Conservation (phyloP, 345 rosid species). For the Hibiscus mutabilis region DNA sequence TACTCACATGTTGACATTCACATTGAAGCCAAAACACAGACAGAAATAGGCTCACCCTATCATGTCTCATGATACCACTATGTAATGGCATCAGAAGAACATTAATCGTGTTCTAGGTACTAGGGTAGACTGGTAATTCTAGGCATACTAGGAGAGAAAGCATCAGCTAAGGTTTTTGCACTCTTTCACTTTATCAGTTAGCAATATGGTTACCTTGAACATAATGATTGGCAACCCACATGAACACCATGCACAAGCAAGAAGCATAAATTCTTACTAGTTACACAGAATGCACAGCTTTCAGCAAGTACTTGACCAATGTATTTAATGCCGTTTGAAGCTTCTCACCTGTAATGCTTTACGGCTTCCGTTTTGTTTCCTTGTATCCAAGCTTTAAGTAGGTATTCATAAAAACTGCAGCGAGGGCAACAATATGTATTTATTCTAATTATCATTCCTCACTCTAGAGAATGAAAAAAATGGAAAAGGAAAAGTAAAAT, state of each 20-base stretch:
- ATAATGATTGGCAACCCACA: neutral
- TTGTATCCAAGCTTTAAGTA: constrained; percentile 97
- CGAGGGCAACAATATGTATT: neutral
- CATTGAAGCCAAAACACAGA: neutral
- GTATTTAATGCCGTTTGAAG: neutral
- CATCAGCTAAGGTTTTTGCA: neutral
- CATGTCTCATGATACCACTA: neutral
- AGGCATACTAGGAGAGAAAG: neutral
- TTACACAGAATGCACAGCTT: neutral
- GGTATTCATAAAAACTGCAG: constrained; percentile 87
- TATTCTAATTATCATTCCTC: neutral
- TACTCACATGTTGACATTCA: neutral
- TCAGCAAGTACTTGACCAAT: neutral
- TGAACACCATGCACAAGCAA: neutral
- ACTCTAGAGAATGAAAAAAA: neutral
- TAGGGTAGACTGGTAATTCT: neutral
- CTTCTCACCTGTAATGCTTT: constrained; percentile 60
- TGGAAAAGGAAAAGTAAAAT: neutral
- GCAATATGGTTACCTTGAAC: neutral
- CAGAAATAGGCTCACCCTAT: neutral
- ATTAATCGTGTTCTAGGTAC: neutral
- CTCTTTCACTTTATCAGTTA: neutral
- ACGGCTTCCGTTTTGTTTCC: constrained; percentile 82
- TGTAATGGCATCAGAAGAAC: neutral
- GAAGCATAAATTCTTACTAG: neutral